Evolutionary conservation across 305 asterid genomes (phyloP).

Genomic region (Nicotiana rustica): DNA sequence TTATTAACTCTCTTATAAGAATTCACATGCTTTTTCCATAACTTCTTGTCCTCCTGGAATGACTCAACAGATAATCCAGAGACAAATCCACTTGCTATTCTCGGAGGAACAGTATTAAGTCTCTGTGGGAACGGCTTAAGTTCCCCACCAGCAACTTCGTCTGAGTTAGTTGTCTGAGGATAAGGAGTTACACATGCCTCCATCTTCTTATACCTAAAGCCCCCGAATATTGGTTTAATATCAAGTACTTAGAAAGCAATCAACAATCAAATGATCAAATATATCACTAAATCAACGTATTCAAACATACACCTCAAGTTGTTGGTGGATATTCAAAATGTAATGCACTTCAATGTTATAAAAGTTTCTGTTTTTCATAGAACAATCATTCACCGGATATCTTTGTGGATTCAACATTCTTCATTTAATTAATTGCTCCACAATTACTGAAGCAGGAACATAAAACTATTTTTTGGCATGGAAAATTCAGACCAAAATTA

Average conservation of each 20-base stretch:
- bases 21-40: slow-evolving; percentile 55
- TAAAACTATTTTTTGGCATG: background rate
- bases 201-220: slow-evolving; percentile 56
- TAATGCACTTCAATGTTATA: background rate
- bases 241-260: background rate
- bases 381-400: background rate
- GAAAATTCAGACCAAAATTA: background rate
- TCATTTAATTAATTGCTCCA: background rate
- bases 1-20: slow-evolving; percentile 52
- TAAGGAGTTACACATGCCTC: slow-evolving; percentile 53
- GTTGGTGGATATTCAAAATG: background rate
- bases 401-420: background rate
- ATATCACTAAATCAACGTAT: background rate
- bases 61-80: slow-evolving; percentile 48
- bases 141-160: slow-evolving; percentile 53
- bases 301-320: background rate
- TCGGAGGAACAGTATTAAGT: slow-evolving; percentile 53
- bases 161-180: slow-evolving; percentile 44
- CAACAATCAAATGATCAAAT: slow-evolving; percentile 18
- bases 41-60: slow-evolving; percentile 49
- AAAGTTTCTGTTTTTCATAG: background rate
- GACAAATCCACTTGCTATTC: slow-evolving; percentile 47
- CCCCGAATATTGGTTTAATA: background rate
- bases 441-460: background rate
- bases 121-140: slow-evolving; percentile 54